Percentiles rank a stretch among this genome's conserved stretches.
These are phyloP conservation scores for Lyophyllum shimeji DNA, from an alignment of 768 basidiomycete genomes.

Conservation along the genomic window DNA sequence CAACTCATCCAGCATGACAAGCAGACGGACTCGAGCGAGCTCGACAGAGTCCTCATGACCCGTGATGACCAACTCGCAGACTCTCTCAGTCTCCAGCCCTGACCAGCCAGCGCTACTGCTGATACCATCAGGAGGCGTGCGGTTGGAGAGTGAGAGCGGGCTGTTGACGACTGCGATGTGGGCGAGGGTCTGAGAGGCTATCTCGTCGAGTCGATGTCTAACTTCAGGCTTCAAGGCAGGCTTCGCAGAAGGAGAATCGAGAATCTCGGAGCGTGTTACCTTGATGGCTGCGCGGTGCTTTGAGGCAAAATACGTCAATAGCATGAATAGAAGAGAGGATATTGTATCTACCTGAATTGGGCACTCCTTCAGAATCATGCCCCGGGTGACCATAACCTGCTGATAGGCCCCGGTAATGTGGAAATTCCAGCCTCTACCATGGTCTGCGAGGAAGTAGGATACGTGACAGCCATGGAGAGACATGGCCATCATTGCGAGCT, in stretches of 20 bases:
- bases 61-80: conserved; percentile 90
- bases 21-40: conserved; percentile 82
- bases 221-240: conserved; percentile 82
- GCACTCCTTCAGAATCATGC: conserved; percentile 85
- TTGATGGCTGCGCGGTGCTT: conserved; percentile 87
- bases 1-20: conserved; percentile 95
- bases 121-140: conserved; percentile 76
- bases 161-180: conserved; percentile 94
- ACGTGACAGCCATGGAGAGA: conserved; percentile 82
- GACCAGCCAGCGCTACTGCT: conserved; percentile 79
- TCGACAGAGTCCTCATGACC: conserved; percentile 89
- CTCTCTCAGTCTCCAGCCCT: conserved; percentile 90
- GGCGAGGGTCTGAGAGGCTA: conserved; percentile 88
- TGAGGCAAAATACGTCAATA: conserved; percentile 18
- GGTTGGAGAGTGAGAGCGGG: conserved; percentile 68
- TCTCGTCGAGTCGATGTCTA: conserved; percentile 85
- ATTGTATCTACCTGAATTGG: conserved; percentile 68
- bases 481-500: conserved; percentile 78
- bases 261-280: conserved; percentile 89
- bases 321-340: conserved; percentile 13
- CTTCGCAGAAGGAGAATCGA: conserved; percentile 80
- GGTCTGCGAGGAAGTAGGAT: conserved; percentile 72
- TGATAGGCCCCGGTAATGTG: conserved; percentile 89
- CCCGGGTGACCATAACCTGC: conserved; percentile 89
- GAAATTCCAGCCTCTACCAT: conserved; percentile 82